These are phyloP conservation scores for Rubroshorea leprosula DNA, from an alignment of 345 rosid species.

Conservation along the genomic window DNA sequence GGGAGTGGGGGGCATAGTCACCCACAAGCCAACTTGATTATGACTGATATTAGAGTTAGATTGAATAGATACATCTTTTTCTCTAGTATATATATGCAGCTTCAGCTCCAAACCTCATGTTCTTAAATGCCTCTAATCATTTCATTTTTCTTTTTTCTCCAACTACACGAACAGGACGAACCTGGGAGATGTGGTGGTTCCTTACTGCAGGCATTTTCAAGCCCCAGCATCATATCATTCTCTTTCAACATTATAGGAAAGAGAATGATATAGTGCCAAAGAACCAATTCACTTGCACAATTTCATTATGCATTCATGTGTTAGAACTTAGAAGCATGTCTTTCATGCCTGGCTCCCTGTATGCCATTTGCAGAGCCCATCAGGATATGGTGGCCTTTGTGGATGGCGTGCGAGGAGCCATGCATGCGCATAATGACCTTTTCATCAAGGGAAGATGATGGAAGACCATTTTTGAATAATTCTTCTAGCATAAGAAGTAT, in stretches of 20 bases:
- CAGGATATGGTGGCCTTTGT: constrained; percentile 27
- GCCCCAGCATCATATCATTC: constrained; percentile 6
- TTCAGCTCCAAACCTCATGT: background rate
- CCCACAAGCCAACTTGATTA: constrained; percentile 15
- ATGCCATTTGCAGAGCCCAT: constrained; percentile 46
- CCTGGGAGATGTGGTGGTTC: constrained; percentile 9
- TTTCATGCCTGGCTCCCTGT: constrained; percentile 55
- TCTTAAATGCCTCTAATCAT: constrained; percentile 10
- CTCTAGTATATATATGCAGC: constrained; percentile 1
- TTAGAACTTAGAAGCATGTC: constrained; percentile 5
- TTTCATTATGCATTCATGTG: background rate
- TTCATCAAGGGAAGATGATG: background rate
- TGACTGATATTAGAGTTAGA: background rate
- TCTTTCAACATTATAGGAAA: too few relatives aligned
- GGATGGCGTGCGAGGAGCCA: constrained; percentile 56
- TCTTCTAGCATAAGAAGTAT: background rate
- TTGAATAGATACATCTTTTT: constrained; percentile 2
- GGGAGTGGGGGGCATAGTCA: constrained; percentile 2
- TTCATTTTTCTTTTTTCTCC: constrained; percentile 3
- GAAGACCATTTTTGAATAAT: background rate
- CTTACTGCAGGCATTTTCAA: constrained; percentile 3
- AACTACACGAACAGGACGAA: background rate
- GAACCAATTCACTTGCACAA: constrained; percentile 7
- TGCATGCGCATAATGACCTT: constrained; percentile 25
- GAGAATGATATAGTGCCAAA: too few relatives aligned